Conservation (phyloP, 768 basidiomycete species). For the Podaxis sp. region DNA sequence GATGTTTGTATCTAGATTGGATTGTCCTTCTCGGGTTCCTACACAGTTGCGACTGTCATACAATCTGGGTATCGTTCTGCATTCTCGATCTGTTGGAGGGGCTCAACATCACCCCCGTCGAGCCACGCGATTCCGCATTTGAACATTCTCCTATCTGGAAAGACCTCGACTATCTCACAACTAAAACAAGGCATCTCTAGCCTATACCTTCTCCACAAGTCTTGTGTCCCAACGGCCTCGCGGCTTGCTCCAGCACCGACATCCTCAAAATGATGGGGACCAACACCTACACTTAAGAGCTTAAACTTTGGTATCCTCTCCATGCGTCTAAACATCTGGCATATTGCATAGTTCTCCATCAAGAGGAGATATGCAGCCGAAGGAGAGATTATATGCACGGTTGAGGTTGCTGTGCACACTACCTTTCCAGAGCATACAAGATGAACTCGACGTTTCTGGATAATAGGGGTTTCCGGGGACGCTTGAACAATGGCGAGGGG, state of each 20-base stretch:
- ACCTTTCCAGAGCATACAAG: slow-evolving; percentile 44
- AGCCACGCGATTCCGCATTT: slow-evolving; percentile 46
- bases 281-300: slow-evolving; percentile 43
- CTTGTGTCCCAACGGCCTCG: slow-evolving; percentile 6
- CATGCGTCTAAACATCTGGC: slow-evolving; percentile 56
- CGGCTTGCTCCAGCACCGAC: not conserved
- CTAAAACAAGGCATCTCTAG: slow-evolving; percentile 47
- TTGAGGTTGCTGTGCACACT: slow-evolving; percentile 55
- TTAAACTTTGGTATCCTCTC: slow-evolving; percentile 44
- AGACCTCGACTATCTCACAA: slow-evolving; percentile 58
- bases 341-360: slow-evolving; percentile 54
- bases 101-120: not conserved
- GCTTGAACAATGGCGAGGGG: slow-evolving; percentile 27
- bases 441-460: slow-evolving; percentile 54
- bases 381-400: slow-evolving; percentile 48
- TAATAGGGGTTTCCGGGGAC: slow-evolving; percentile 43
- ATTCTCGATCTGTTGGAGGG: not conserved
- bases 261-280: slow-evolving; percentile 20
- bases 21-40: not conserved
- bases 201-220: slow-evolving; percentile 46
- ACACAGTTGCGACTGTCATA: not conserved
- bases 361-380: slow-evolving; percentile 51
- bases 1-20: too few relatives aligned
- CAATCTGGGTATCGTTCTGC: not conserved
- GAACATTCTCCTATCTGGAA: slow-evolving; percentile 61